Percentiles rank a stretch among this genome's conserved stretches.
Conservation (phyloP, 2,329 filamentous ascomycete species). For the Penicillium brevicompactum region DNA sequence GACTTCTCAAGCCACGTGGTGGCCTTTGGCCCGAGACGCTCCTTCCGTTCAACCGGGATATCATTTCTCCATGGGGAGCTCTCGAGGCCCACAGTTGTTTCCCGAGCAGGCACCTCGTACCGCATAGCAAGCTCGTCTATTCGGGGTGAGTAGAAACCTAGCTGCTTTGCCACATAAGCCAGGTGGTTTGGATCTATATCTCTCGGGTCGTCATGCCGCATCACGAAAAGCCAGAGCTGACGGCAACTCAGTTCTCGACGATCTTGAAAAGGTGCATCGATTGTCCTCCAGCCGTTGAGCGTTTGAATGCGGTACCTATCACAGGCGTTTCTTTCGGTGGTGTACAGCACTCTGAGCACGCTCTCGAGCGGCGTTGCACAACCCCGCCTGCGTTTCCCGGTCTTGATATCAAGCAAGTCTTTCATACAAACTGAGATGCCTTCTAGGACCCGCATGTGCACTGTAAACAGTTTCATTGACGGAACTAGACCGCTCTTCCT, state of each 20-base stretch:
- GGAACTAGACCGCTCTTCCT: not conserved
- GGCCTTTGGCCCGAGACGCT: not conserved
- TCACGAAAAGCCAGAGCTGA: constrained; percentile 2
- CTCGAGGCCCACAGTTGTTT: not conserved
- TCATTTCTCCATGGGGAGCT: not conserved
- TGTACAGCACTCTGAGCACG: not conserved
- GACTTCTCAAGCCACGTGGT: not conserved
- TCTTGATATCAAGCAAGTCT: not conserved
- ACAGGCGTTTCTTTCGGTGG: not conserved
- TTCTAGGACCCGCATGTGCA: not conserved
- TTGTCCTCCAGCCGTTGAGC: not conserved
- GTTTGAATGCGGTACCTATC: not conserved
- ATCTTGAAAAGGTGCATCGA: not conserved
- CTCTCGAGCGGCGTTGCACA: not conserved
- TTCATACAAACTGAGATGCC: not conserved
- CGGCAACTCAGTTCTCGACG: constrained; percentile 2
- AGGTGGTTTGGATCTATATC: not conserved
- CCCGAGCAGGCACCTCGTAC: not conserved
- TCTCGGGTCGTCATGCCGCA: not conserved
- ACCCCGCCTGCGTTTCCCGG: not conserved
- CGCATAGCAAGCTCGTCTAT: not conserved
- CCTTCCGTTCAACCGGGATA: not conserved
- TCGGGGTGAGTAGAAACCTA: not conserved
- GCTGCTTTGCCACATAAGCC: not conserved
- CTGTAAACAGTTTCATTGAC: not conserved